Percentiles rank a stretch among this genome's conserved stretches.
These are phyloP conservation scores for Bathelium albidoporum DNA, from an alignment of 495 filamentous ascomycete genomes.

Conservation along the genomic window DNA sequence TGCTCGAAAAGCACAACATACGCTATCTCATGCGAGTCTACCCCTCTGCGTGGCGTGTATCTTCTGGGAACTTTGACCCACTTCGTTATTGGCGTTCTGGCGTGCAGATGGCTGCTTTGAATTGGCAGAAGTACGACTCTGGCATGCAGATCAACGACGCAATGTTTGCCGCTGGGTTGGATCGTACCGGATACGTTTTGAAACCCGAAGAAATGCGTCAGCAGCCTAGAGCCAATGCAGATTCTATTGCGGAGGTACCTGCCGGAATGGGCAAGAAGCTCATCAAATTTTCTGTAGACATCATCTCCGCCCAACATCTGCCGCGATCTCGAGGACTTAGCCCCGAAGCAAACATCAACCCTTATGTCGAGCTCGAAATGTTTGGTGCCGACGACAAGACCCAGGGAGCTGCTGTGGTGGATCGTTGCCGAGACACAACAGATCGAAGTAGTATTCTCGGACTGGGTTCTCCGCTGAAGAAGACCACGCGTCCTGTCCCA, in stretches of 20 bases:
- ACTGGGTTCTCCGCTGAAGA: conserved; percentile 64
- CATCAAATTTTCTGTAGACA: conserved; percentile 71
- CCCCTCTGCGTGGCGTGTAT: conserved; percentile 65
- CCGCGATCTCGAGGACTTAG: conserved; percentile 65
- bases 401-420: conserved; percentile 47
- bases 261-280: conserved; percentile 60
- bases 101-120: conserved; percentile 53
- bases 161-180: conserved; percentile 65
- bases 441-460: conserved; percentile 59
- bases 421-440: conserved; percentile 62
- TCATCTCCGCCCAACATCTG: conserved; percentile 90
- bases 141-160: conserved; percentile 48
- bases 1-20: conserved; percentile 81
- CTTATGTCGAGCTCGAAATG: conserved; percentile 90
- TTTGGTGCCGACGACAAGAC: conserved; percentile 87
- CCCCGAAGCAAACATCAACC: conserved; percentile 67
- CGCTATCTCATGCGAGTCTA: conserved; percentile 90
- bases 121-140: conserved; percentile 47
- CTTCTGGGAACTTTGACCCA: conserved; percentile 87
- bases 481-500: conserved; percentile 63
- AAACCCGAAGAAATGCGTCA: conserved; percentile 78
- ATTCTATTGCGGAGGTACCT: conserved; percentile 26
- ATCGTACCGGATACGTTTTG: conserved; percentile 82
- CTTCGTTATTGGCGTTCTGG: conserved; percentile 86
- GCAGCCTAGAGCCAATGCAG: conserved; percentile 32